Evolutionary conservation across 345 rosid genomes (phyloP), one percentile per base, ranked within the genome.

Genomic region (Rhizophora apiculata): DNA sequence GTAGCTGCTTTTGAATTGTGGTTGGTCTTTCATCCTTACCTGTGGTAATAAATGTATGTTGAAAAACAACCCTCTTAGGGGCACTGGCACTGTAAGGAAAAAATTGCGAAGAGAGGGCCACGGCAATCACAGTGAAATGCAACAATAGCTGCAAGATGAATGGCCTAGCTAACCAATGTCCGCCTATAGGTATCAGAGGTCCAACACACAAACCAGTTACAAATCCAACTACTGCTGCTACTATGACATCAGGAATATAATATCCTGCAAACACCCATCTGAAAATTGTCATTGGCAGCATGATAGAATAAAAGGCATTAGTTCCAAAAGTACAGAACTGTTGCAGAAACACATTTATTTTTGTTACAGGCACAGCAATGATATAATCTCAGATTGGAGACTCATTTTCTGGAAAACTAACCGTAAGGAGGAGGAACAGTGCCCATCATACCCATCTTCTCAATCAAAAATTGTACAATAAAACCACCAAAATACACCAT

Each of bases 371-470:
- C 49, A 43, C 49, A 43, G 16, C 16, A 43, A 43, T 10, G 49
- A 43, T 43, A 43, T 11, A 39, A 39, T 11, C 16, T 9, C 0
- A 39, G 13, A 39, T 39, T 39, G 48, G 49, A 55, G 22, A 53
- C 19, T 67, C 1, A 62, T 64, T 72, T 83, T 54, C 26, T 79
- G 70, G 68, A 83, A 79, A 70, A 78, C 93, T 83, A 68, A 90
- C 99, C 99, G 66, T 85, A 92, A 3, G 99, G 99, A 37, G 93
- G 92, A 75, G 96, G 92, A 80, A 87, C 46, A 66, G 88, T 75
- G 64, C 99, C 98, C 92, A 95, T 88, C 98, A 95, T 95, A 58
- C 99, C 97, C 85, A 87, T 84, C 96, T 90, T 95, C 93, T 95
- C 98, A 60, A 90, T 82, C 77, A 95, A 78, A 78, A 92, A 81